Evolutionary conservation across 2,329 filamentous ascomycete genomes (phyloP).

Genomic region (Fusarium ramigenum): DNA sequence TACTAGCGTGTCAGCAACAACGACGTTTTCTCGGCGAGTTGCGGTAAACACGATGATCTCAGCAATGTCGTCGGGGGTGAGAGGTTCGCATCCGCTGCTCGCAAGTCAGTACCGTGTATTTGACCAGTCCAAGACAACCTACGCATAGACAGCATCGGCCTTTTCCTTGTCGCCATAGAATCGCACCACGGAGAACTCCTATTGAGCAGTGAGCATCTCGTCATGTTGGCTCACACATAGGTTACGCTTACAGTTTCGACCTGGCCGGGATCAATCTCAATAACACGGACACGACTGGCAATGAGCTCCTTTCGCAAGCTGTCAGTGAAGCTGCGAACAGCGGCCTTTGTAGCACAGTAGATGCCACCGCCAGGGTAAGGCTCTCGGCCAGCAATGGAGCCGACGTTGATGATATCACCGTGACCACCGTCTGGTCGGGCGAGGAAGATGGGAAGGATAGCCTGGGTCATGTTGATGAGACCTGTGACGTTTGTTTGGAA

Average conservation of each 20-base stretch:
- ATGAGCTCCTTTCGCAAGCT: constrained; percentile 85
- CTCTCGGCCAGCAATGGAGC: constrained; percentile 87
- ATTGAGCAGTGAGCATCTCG: constrained; percentile 2
- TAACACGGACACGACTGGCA: constrained; percentile 80
- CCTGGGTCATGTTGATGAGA: constrained; percentile 96
- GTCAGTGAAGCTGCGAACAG: constrained; percentile 86
- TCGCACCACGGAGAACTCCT: constrained; percentile 88
- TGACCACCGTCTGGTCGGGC: constrained; percentile 76
- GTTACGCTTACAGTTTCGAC: constrained; percentile 76
- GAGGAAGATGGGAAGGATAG: constrained; percentile 84
- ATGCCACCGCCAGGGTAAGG: constrained; percentile 87
- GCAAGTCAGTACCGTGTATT: not conserved
- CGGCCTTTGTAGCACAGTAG: constrained; percentile 94
- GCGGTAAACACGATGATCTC: constrained; percentile 90
- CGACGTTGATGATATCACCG: constrained; percentile 95
- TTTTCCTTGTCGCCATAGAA: constrained; percentile 90
- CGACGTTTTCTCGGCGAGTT: constrained; percentile 86
- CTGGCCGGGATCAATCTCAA: constrained; percentile 90
- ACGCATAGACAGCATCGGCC: constrained; percentile 90
- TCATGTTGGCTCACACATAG: not conserved
- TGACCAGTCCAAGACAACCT: constrained; percentile 47
- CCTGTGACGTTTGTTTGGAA: constrained; percentile 94
- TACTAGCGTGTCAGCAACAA: constrained; percentile 85
- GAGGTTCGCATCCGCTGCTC: constrained; percentile 75
- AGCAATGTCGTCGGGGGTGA: constrained; percentile 90